A percentile compares a stretch with the other conserved stretches of the same genome.
Conservation (phyloP, 441 rosid species). For the Corymbia citriodora region DNA sequence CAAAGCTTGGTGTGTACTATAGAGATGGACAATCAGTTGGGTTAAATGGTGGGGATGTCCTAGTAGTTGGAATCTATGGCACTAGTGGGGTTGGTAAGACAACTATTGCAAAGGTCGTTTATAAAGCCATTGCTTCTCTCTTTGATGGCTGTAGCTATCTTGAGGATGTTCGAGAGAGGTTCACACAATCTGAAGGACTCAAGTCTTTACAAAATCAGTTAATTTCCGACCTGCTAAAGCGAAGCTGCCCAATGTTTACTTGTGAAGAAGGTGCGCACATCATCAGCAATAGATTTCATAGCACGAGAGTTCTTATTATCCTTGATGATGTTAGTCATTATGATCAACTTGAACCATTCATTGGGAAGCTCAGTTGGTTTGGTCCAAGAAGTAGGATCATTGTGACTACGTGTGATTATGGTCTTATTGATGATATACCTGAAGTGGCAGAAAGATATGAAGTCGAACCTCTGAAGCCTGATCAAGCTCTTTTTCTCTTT, state of each 20-base stretch:
- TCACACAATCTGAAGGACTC: neutral
- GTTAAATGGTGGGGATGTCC: neutral
- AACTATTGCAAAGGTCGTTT: neutral
- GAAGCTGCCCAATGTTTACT: neutral
- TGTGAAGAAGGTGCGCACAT: neutral
- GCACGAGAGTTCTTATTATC: neutral
- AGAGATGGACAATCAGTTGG: neutral
- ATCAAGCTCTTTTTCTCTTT: neutral
- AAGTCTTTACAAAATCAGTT: neutral
- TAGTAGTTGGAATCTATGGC: neutral
- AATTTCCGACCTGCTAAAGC: neutral
- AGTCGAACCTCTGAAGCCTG: neutral
- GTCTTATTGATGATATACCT: fast-evolving
- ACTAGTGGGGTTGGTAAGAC: neutral
- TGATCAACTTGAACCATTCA: fast-evolving
- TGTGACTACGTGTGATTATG: neutral
- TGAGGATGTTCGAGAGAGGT: neutral
- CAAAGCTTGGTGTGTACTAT: fast-evolving
- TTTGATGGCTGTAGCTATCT: neutral
- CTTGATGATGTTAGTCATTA: fast-evolving
- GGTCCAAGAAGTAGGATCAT: neutral
- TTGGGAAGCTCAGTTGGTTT: neutral
- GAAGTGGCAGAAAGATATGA: neutral
- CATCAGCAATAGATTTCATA: neutral
- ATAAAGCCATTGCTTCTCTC: neutral